Evolutionary conservation across 1,284 basidiomycete genomes (phyloP).

Genomic region (Leccinum subspadiceum): DNA sequence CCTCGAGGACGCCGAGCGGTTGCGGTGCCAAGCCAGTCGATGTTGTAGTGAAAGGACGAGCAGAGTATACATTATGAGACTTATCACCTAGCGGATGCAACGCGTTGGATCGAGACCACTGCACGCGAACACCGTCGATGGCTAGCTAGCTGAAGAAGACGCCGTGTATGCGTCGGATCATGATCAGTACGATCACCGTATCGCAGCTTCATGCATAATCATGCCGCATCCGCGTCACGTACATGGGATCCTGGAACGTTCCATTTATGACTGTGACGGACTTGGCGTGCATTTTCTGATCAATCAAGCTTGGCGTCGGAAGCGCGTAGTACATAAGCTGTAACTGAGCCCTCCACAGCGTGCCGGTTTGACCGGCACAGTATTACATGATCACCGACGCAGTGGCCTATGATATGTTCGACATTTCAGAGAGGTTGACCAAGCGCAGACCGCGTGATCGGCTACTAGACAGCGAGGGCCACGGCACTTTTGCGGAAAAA

Average conservation of each 20-base stretch:
- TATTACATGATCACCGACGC: neutral
- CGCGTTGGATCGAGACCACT: neutral
- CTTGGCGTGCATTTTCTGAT: neutral
- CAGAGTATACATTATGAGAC: neutral
- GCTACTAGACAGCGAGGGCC: neutral
- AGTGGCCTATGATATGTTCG: neutral
- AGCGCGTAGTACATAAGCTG: neutral
- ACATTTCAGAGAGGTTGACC: neutral
- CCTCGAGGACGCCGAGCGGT: neutral
- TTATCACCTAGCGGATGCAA: neutral
- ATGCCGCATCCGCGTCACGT: neutral
- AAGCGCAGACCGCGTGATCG: neutral
- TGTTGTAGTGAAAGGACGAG: neutral
- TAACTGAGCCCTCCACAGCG: neutral
- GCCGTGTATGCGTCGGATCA: neutral
- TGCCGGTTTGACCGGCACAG: neutral
- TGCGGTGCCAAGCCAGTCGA: neutral
- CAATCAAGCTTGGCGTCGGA: neutral
- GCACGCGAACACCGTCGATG: neutral
- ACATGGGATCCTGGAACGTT: neutral
- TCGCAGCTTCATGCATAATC: neutral
- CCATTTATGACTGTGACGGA: neutral
- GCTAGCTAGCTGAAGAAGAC: neutral
- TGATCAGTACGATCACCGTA: constrained; percentile 1
- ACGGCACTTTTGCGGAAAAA: neutral